Evolutionary conservation across 495 filamentous ascomycete species (phyloP).

Genomic region (Talaromyces ruber): DNA sequence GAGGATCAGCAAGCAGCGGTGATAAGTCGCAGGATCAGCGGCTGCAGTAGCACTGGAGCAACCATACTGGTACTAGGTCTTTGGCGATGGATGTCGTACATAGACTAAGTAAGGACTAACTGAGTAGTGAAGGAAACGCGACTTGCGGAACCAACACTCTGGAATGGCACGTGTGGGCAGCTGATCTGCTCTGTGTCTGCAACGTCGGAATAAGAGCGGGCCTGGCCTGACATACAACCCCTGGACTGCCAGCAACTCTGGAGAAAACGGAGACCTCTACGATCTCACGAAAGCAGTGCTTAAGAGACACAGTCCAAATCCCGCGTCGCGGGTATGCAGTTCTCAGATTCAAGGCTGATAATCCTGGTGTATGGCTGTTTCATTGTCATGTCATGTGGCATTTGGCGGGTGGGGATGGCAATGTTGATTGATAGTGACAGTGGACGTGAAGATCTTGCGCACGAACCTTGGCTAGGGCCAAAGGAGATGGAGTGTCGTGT

Average conservation of each 20-base stretch:
- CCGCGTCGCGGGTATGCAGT: slow-evolving; percentile 51
- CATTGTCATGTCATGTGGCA: slow-evolving; percentile 68
- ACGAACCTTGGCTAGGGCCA: background rate
- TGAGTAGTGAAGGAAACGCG: background rate
- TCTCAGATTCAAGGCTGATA: slow-evolving; percentile 57
- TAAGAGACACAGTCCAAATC: slow-evolving; percentile 51
- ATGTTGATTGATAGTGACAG: slow-evolving; percentile 25
- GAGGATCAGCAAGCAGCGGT: background rate
- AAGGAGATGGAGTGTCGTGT: background rate
- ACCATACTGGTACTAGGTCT: background rate
- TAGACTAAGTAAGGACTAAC: background rate
- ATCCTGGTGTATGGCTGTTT: slow-evolving; percentile 50
- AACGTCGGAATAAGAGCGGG: background rate
- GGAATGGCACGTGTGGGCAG: background rate
- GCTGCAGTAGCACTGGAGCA: background rate
- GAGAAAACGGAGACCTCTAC: slow-evolving; percentile 25
- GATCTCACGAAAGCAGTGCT: slow-evolving; percentile 18
- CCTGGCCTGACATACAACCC: slow-evolving; percentile 29
- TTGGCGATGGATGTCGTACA: background rate
- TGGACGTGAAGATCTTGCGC: background rate
- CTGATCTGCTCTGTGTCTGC: background rate
- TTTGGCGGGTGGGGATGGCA: slow-evolving; percentile 37
- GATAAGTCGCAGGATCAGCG: background rate
- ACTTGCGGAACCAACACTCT: background rate
- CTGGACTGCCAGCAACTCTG: slow-evolving; percentile 8